Base-by-base conservation (phyloP, 83 land plant genomes). In the Picea mariana region DNA sequence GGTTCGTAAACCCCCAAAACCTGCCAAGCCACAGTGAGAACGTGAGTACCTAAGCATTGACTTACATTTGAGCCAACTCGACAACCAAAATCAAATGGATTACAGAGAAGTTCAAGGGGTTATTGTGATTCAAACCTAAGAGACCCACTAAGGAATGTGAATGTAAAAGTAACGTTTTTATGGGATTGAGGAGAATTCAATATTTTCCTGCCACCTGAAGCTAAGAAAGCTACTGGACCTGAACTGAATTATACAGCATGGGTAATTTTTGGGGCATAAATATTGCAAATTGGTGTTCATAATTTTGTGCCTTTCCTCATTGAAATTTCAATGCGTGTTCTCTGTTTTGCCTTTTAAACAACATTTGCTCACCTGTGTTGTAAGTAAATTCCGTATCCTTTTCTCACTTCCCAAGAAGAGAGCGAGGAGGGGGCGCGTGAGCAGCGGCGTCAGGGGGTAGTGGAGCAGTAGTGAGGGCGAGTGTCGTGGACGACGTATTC, bases 341-440 rank as follows among this genome's bases (percentile, higher is more conserved):
- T 40, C 8, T 3, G 18, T 38, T 71, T 71, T 18, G 9, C 18
- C n/a, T 34, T 31, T 42, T 17, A 73, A 71, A 73, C 44, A 73
- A 23, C 77, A 52, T 21, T 34, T 73, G 77, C 77, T 73, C 77
- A 73, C 77, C 77, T 73, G 76, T 18, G 23, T 12, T 12, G 24
- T 72, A 40, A 72, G 9, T 5, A 72, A 42, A 47, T 18, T 17
- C 21, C 5, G 55, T n/a, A 44, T 55, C 59, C 59, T 55, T 20
- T 73, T n/a, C 24, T 73, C 77, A 73, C 55, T 73, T 52, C 24
- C 21, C 55, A 21, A 47, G 42, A 21, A 73, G 77, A 47, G 77
- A 52, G 77, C 47, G 77, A 73, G 77, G 12, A 47, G 77, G 77
- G 47, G 77, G 77, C 77, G 77, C 47, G 20, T 73, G 77, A 73